These are phyloP conservation scores for Trametes sanguinea DNA, from an alignment of 768 basidiomycete genomes.

Conservation along the genomic window DNA sequence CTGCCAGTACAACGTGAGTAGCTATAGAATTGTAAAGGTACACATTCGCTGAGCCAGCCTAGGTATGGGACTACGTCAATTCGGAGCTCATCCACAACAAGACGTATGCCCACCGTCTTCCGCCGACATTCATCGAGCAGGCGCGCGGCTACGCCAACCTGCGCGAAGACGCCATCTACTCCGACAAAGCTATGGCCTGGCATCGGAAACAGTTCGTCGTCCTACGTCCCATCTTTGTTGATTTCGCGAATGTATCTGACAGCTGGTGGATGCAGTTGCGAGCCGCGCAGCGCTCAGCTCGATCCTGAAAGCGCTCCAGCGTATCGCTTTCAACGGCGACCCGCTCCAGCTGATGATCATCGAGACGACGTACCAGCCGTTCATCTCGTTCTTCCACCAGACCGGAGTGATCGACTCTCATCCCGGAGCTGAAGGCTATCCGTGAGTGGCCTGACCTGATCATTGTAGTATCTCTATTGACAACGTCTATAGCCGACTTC, in stretches of 20 bases:
- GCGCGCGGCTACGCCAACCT: conserved; percentile 75
- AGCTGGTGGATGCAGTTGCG: conserved; percentile 55
- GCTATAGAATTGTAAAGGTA: neutral
- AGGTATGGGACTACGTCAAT: conserved; percentile 81
- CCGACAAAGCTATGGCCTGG: conserved; percentile 57
- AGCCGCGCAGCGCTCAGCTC: conserved; percentile 77
- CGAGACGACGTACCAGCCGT: conserved; percentile 86
- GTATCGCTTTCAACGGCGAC: conserved; percentile 77
- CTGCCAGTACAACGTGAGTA: conserved; percentile 71
- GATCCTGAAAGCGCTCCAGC: conserved; percentile 69
- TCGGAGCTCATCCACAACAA: conserved; percentile 79
- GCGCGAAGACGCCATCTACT: conserved; percentile 80
- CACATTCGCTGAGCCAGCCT: neutral
- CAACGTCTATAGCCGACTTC: conserved; percentile 56
- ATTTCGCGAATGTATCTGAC: neutral
- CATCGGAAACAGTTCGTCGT: conserved; percentile 78
- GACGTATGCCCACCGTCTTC: conserved; percentile 76
- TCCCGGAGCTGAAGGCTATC: conserved; percentile 61
- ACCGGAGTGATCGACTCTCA: conserved; percentile 59
- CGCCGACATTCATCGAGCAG: conserved; percentile 76
- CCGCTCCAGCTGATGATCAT: conserved; percentile 78
- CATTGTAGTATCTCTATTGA: neutral
- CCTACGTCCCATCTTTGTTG: conserved; percentile 12
- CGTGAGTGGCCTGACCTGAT: conserved; percentile 48
- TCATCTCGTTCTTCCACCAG: conserved; percentile 85